phyloP scores from a whole-genome alignment of 805 yeast species.

The Ogataea allantospora region DNA sequence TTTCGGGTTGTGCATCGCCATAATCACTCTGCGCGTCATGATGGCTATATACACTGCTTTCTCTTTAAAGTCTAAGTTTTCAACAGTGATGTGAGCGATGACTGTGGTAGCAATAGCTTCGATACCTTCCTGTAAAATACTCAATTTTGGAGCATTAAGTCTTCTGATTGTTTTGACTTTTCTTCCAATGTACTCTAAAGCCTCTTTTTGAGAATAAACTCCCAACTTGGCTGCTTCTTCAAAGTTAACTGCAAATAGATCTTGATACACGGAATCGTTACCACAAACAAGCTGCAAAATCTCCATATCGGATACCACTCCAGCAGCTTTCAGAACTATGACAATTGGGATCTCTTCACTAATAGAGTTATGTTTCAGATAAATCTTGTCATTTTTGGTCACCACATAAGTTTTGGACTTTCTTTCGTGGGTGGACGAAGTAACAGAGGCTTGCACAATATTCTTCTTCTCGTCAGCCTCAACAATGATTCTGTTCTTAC shows the following conservation, averaged over 20 bases:
- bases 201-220: constrained; percentile 89
- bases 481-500: constrained; percentile 95
- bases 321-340: constrained; percentile 90
- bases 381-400: constrained; percentile 85
- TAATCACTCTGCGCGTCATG: constrained; percentile 94
- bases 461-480: constrained; percentile 95
- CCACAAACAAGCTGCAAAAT: constrained; percentile 95
- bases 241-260: constrained; percentile 85
- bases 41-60: constrained; percentile 92
- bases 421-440: constrained; percentile 97
- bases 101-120: constrained; percentile 96
- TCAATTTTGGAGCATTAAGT: constrained; percentile 73
- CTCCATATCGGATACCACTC: constrained; percentile 87
- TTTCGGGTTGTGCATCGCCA: constrained; percentile 91
- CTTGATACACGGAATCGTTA: constrained; percentile 82
- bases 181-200: constrained; percentile 85
- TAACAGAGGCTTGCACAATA: constrained; percentile 95
- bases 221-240: constrained; percentile 89
- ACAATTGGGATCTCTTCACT: constrained; percentile 95
- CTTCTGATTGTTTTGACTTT: constrained; percentile 92
- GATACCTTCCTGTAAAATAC: constrained; percentile 87
- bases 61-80: constrained; percentile 81
- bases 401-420: constrained; percentile 96
- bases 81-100: constrained; percentile 89
- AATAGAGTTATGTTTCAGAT: constrained; percentile 91